phyloP scores from a whole-genome alignment of 2,329 filamentous ascomycete species.

The Fusarium sp. region DNA sequence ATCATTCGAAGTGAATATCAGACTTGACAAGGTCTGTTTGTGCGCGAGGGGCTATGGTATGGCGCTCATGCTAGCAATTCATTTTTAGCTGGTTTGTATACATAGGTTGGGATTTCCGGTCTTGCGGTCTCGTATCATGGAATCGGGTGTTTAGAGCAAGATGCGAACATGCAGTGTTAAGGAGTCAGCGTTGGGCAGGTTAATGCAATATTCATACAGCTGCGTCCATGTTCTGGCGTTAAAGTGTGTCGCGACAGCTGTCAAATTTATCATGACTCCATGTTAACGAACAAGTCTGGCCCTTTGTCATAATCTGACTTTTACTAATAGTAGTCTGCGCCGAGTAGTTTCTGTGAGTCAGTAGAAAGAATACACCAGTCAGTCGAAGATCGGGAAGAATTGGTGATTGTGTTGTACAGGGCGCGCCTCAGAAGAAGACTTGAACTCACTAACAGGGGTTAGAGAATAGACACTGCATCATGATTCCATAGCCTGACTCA shows the following conservation, averaged over 20 bases:
- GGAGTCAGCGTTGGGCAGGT: neutral
- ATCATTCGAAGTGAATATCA: neutral
- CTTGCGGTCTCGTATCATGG: conserved; percentile 29
- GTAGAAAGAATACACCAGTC: neutral
- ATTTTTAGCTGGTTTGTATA: conserved; percentile 43
- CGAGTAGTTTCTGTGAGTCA: neutral
- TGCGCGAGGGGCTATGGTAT: conserved; percentile 9
- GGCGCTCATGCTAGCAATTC: conserved; percentile 45
- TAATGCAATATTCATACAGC: neutral
- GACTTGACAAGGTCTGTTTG: neutral
- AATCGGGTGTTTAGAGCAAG: conserved; percentile 36
- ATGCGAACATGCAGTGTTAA: conserved; percentile 14
- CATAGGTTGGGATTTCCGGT: conserved; percentile 32
- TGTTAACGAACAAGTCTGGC: neutral
- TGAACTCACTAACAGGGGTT: neutral
- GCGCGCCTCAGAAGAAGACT: neutral
- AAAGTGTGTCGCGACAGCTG: neutral
- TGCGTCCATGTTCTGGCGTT: no score
- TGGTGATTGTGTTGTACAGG: neutral
- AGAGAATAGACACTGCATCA: neutral
- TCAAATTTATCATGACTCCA: neutral
- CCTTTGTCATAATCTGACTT: neutral
- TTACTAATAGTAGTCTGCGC: no score
- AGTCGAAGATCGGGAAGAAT: neutral
- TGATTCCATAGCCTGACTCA: conserved; percentile 19